A percentile compares a stretch with the other conserved stretches of the same genome.
Evolutionary conservation across 2,329 filamentous ascomycete species (phyloP).

Genomic region (Diaporthe australafricana): DNA sequence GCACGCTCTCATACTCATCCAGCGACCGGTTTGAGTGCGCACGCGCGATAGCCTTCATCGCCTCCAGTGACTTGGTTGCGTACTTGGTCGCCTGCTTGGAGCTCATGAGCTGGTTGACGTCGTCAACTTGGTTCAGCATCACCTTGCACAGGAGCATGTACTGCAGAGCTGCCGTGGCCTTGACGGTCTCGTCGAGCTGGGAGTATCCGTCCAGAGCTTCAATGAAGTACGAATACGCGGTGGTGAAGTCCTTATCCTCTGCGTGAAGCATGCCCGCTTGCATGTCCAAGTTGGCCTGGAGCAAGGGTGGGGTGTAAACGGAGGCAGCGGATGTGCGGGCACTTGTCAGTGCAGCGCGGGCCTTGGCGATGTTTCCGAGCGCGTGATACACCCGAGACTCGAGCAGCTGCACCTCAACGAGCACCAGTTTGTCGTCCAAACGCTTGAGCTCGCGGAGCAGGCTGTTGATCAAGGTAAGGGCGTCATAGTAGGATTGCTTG

Average conservation of each 20-base stretch:
- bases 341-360: constrained; percentile 91
- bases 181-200: constrained; percentile 85
- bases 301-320: constrained; percentile 93
- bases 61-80: constrained; percentile 93
- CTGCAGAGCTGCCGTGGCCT: constrained; percentile 96
- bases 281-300: constrained; percentile 98
- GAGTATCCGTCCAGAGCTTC: constrained; percentile 98
- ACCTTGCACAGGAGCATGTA: constrained; percentile 99
- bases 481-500: constrained; percentile 97
- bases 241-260: constrained; percentile 99
- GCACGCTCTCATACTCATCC: constrained; percentile 95
- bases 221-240: constrained; percentile 98
- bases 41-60: constrained; percentile 98
- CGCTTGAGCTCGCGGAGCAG: constrained; percentile 97
- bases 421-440: constrained; percentile 96
- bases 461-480: constrained; percentile 94
- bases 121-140: constrained; percentile 97
- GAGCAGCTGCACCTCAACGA: constrained; percentile 97
- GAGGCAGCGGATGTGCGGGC: constrained; percentile 95
- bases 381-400: constrained; percentile 98
- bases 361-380: constrained; percentile 95
- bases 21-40: constrained; percentile 95
- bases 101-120: constrained; percentile 93
- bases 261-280: constrained; percentile 99
- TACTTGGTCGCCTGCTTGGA: constrained; percentile 98